Evolutionary conservation across 805 yeast genomes (phyloP).

Genomic region (Millerozyma acaciae): DNA sequence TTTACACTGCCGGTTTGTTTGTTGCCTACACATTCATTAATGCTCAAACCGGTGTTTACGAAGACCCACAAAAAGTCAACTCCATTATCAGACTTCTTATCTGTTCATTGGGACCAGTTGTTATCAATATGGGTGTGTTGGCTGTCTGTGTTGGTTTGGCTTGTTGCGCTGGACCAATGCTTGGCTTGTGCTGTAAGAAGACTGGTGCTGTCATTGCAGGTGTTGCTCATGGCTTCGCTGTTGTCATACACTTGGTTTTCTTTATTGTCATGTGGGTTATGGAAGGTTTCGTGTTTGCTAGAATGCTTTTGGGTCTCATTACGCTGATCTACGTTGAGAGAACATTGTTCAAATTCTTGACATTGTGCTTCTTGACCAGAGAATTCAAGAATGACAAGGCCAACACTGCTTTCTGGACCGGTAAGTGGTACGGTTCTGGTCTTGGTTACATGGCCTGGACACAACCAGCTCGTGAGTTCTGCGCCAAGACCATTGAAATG

Average conservation of each 20-base stretch:
- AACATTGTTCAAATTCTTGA: conserved; percentile 77
- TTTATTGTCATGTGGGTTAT: conserved; percentile 96
- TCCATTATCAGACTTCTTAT: conserved; percentile 68
- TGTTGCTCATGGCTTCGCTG: conserved; percentile 93
- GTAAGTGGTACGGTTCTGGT: conserved; percentile 97
- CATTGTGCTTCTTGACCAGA: conserved; percentile 76
- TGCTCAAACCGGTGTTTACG: conserved; percentile 79
- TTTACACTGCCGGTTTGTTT: conserved; percentile 68
- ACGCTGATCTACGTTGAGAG: conserved; percentile 87
- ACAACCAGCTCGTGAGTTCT: conserved; percentile 93
- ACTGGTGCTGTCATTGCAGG: conserved; percentile 96
- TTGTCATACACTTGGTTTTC: conserved; percentile 78
- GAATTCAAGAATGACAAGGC: conserved; percentile 95
- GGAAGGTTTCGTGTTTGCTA: conserved; percentile 86
- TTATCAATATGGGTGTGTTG: conserved; percentile 80
- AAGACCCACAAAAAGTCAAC: conserved; percentile 51
- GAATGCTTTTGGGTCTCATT: conserved; percentile 81
- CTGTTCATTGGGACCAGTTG: conserved; percentile 89
- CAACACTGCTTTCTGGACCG: conserved; percentile 99
- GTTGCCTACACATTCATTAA: conserved; percentile 77
- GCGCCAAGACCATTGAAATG: conserved; percentile 89
- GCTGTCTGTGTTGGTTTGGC: conserved; percentile 75
- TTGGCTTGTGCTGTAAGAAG: conserved; percentile 93
- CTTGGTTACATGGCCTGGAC: conserved; percentile 92
- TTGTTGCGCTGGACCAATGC: conserved; percentile 96